A percentile compares a stretch with the other conserved stretches of the same genome.
Evolutionary conservation across 495 filamentous ascomycete genomes (phyloP).

Genomic region (Penicillium angulare): DNA sequence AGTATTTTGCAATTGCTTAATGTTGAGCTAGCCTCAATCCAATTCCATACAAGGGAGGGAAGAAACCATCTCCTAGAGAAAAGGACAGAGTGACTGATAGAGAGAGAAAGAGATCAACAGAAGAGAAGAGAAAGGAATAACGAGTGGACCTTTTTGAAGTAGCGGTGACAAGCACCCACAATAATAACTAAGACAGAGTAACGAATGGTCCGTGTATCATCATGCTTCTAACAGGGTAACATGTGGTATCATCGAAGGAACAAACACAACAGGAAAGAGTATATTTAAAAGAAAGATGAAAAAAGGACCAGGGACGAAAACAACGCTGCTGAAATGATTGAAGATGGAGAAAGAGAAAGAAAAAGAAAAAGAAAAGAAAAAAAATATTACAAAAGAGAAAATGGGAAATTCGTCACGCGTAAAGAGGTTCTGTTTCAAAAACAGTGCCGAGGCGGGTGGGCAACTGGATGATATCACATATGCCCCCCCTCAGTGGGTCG

Average conservation of each 20-base stretch:
- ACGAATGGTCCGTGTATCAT: constrained; percentile 33
- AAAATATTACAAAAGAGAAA: constrained; percentile 26
- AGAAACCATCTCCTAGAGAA: no score
- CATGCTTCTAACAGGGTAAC: constrained; percentile 32
- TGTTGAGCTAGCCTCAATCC: no score
- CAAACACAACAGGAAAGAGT: not conserved
- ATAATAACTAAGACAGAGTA: constrained; percentile 4
- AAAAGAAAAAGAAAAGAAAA: no score
- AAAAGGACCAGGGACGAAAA: no score
- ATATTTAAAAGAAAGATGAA: constrained; percentile 4
- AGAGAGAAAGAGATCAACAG: not conserved
- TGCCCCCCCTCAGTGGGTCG: not conserved
- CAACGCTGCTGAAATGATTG: no score
- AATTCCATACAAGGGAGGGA: no score
- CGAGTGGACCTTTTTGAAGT: constrained; percentile 17
- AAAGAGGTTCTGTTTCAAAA: not conserved
- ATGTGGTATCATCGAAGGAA: constrained; percentile 37
- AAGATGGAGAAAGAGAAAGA: no score
- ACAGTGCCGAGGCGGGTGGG: not conserved
- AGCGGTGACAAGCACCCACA: not conserved
- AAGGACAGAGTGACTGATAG: not conserved
- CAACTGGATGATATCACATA: not conserved
- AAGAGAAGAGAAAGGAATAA: constrained; percentile 2
- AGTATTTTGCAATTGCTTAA: no score
- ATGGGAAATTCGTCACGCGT: constrained; percentile 23